Conservation (phyloP, 805 yeast genomes). For the Zygosaccharomyces lentus region DNA sequence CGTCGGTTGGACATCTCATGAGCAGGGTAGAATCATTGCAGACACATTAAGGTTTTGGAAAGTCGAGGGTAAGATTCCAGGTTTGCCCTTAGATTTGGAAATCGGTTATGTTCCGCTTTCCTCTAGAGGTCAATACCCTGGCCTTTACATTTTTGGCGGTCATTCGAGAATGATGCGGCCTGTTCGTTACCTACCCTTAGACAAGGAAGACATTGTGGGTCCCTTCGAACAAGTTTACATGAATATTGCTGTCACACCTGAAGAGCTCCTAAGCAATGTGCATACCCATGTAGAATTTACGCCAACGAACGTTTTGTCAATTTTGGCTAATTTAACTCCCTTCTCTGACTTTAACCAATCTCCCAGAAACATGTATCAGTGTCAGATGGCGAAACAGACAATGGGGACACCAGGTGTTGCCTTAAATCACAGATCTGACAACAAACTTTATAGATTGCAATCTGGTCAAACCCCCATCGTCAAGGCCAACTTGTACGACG, state of each 20-base stretch:
- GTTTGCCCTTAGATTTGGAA: slow-evolving; percentile 83
- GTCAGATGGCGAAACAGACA: slow-evolving; percentile 99
- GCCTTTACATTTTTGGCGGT: slow-evolving; percentile 86
- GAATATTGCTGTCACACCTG: slow-evolving; percentile 92
- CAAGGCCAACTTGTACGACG: slow-evolving; percentile 87
- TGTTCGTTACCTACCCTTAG: slow-evolving; percentile 82
- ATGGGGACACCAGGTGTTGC: slow-evolving; percentile 99
- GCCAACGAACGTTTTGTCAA: slow-evolving; percentile 91
- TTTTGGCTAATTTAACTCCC: slow-evolving; percentile 94
- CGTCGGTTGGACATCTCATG: slow-evolving; percentile 91
- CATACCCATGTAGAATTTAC: slow-evolving; percentile 93
- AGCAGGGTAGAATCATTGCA: slow-evolving; percentile 79
- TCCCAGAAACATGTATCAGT: slow-evolving; percentile 99
- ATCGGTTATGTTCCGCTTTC: slow-evolving; percentile 97
- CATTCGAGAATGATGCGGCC: slow-evolving; percentile 95
- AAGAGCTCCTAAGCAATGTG: slow-evolving; percentile 72
- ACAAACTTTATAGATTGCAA: slow-evolving; percentile 88
- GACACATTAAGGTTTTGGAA: slow-evolving; percentile 91
- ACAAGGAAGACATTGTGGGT: slow-evolving; percentile 81
- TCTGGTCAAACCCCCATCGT: slow-evolving; percentile 97
- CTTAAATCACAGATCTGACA: slow-evolving; percentile 84
- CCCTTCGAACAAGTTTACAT: slow-evolving; percentile 98
- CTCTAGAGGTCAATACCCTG: slow-evolving; percentile 94
- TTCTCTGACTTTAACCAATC: slow-evolving; percentile 98
- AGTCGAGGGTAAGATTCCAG: slow-evolving; percentile 64